Evolutionary conservation across 345 rosid genomes (phyloP).

Genomic region (Citrus reticulata): DNA sequence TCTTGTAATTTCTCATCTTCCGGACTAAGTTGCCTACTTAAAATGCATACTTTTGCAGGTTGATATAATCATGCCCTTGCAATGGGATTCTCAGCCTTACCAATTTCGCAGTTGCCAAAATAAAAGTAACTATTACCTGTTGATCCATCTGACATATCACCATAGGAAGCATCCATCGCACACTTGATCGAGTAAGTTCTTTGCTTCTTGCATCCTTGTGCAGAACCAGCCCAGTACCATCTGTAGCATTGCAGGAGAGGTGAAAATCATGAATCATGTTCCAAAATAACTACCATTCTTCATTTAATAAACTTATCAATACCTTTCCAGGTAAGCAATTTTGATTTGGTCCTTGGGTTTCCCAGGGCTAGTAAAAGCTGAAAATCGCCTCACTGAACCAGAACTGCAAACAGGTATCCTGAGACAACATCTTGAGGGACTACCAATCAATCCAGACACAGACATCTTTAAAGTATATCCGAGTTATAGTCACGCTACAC

Average conservation of each 20-base stretch:
- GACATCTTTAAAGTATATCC: conserved; percentile 37
- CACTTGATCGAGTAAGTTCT: conserved; percentile 32
- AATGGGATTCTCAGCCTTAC: neutral
- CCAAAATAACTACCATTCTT: neutral
- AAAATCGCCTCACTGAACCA: conserved; percentile 25
- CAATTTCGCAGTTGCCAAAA: neutral
- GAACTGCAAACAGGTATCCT: conserved; percentile 28
- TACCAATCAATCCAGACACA: conserved; percentile 52
- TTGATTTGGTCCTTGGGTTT: conserved; percentile 20
- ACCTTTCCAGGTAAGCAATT: conserved; percentile 42
- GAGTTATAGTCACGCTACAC: neutral
- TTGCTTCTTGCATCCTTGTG: conserved; percentile 24
- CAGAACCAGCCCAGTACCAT: conserved; percentile 24
- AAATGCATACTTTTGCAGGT: neutral
- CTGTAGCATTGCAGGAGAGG: conserved; percentile 19
- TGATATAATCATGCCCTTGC: neutral
- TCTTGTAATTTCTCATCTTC: neutral
- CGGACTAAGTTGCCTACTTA: neutral
- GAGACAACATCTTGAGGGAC: conserved; percentile 52
- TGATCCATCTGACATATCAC: conserved; percentile 54
- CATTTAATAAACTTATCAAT: conserved; percentile 1
- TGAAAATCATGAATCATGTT: conserved; percentile 2
- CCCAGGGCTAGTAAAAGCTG: conserved; percentile 26
- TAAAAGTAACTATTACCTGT: conserved; percentile 32
- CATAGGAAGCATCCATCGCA: conserved; percentile 80